Percentiles rank a stretch among this genome's conserved stretches.
These are phyloP conservation scores for Dichotomopilus funicola DNA, from an alignment of 2,329 filamentous ascomycete genomes.

Conservation along the genomic window DNA sequence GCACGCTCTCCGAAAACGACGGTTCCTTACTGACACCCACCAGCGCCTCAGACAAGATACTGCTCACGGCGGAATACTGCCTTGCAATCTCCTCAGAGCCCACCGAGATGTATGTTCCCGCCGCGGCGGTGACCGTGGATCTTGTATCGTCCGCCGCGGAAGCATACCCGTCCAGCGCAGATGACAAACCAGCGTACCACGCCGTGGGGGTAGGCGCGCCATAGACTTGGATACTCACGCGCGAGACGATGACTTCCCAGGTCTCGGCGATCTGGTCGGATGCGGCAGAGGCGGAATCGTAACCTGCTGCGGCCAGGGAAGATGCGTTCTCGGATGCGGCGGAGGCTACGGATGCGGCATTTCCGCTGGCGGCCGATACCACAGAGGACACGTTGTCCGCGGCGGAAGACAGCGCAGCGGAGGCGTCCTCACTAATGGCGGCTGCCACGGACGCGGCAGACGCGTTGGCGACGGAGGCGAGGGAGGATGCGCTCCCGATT, in stretches of 20 bases:
- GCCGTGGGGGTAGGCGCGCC: constrained; percentile 56
- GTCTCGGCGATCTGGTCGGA: constrained; percentile 39
- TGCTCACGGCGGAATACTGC: constrained; percentile 64
- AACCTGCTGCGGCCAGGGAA: constrained; percentile 18
- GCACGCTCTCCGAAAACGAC: constrained; percentile 73
- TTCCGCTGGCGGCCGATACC: constrained; percentile 33
- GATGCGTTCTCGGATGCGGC: constrained; percentile 27
- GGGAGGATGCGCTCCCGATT: constrained; percentile 41
- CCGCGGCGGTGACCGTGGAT: constrained; percentile 31
- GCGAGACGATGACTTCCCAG: constrained; percentile 58
- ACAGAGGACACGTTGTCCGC: constrained; percentile 44
- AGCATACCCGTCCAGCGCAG: constrained; percentile 49
- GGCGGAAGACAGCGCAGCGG: constrained; percentile 37
- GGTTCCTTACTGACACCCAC: constrained; percentile 61
- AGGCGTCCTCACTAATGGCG: constrained; percentile 42
- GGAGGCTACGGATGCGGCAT: constrained; percentile 24
- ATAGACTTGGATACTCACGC: constrained; percentile 64
- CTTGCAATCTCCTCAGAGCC: constrained; percentile 54
- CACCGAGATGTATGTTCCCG: constrained; percentile 51
- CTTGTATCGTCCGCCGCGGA: constrained; percentile 42
- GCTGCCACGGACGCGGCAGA: constrained; percentile 41
- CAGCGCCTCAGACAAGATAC: constrained; percentile 69
- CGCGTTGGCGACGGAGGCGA: constrained; percentile 41
- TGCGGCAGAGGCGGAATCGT: constrained; percentile 17
- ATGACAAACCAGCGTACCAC: constrained; percentile 44